Conservation (phyloP, 768 basidiomycete genomes). For the Gloeopeniophorella convolvens region DNA sequence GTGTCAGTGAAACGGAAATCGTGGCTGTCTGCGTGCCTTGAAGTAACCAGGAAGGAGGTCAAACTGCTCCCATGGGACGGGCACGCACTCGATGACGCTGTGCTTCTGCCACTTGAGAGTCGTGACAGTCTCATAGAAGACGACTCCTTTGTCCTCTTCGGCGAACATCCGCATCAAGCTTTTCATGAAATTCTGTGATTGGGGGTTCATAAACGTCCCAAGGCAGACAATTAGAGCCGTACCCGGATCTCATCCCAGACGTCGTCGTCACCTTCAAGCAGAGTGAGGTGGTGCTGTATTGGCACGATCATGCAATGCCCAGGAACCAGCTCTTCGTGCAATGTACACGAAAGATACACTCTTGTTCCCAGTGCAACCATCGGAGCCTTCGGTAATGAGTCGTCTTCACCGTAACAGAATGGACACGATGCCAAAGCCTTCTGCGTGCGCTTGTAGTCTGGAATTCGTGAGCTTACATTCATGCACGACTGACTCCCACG, state of each 20-base stretch:
- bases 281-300: constrained; percentile 86
- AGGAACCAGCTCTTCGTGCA: constrained; percentile 78
- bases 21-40: constrained; percentile 49
- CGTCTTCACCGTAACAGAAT: constrained; percentile 91
- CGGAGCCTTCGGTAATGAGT: constrained; percentile 80
- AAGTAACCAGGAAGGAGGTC: constrained; percentile 91
- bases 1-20: background rate
- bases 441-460: constrained; percentile 94
- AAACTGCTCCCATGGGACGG: constrained; percentile 82
- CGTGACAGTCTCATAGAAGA: constrained; percentile 94
- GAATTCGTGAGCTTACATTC: constrained; percentile 1
- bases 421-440: constrained; percentile 79
- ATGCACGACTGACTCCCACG: constrained; percentile 17
- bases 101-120: constrained; percentile 84
- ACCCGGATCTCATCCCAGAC: constrained; percentile 97
- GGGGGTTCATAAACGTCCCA: background rate
- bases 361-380: constrained; percentile 88
- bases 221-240: constrained; percentile 25
- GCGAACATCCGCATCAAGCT: constrained; percentile 94
- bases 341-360: constrained; percentile 85
- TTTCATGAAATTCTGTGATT: constrained; percentile 76
- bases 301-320: constrained; percentile 97
- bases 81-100: constrained; percentile 90
- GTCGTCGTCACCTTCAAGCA: constrained; percentile 93
- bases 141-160: constrained; percentile 85